Percentiles rank a stretch among this genome's conserved stretches.
Conservation (phyloP, 192 early-diverging fungal species). For the Geranomyces variabilis region DNA sequence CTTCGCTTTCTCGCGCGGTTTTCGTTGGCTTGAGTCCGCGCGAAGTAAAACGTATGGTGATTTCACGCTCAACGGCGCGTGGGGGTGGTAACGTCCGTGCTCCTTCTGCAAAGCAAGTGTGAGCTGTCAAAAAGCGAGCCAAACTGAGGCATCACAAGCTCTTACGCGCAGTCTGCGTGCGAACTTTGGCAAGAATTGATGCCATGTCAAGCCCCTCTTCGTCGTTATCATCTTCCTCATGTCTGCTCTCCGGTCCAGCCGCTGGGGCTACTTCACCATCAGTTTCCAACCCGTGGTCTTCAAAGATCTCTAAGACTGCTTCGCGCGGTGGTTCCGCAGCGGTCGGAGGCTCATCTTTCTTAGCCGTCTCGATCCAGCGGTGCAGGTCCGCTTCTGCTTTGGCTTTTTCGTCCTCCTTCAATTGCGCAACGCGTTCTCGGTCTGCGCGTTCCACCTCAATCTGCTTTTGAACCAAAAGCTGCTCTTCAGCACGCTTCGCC, state of each 20-base stretch:
- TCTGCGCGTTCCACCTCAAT: constrained; percentile 52
- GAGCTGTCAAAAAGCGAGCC: neutral
- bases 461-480: constrained; percentile 49
- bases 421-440: constrained; percentile 38
- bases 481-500: constrained; percentile 34
- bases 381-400: constrained; percentile 34
- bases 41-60: constrained; percentile 48
- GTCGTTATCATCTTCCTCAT: constrained; percentile 25
- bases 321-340: neutral
- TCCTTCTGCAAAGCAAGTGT: neutral
- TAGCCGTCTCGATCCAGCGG: constrained; percentile 23
- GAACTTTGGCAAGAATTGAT: constrained; percentile 46
- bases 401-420: constrained; percentile 45
- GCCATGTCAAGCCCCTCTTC: constrained; percentile 56
- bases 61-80: constrained; percentile 27
- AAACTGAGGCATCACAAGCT: neutral
- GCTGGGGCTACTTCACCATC: neutral
- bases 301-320: constrained; percentile 36
- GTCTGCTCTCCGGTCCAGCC: neutral
- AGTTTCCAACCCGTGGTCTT: constrained; percentile 17
- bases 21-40: constrained; percentile 48
- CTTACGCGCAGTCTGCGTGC: constrained; percentile 40
- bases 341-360: neutral
- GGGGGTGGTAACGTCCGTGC: constrained; percentile 13
- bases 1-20: constrained; percentile 59